These are phyloP conservation scores for Acacia pycnantha DNA, from an alignment of 331 rosid genomes.

Conservation along the genomic window DNA sequence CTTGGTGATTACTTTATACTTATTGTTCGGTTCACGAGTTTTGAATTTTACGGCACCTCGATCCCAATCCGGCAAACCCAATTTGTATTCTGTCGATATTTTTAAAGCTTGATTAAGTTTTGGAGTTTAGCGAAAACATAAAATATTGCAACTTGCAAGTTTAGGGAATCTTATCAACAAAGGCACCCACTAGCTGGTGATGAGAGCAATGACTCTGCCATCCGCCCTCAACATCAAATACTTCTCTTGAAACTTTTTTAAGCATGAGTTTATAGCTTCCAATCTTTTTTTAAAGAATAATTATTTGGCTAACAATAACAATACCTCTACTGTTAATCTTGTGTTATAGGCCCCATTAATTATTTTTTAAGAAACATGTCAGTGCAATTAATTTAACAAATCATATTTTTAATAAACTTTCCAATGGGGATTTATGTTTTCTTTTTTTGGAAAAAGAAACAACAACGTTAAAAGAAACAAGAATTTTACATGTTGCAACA, in stretches of 20 bases:
- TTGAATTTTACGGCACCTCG: neutral
- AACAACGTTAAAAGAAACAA: too few species aligned
- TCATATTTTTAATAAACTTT: too few species aligned
- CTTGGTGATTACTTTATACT: too few species aligned
- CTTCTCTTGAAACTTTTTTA: too few species aligned
- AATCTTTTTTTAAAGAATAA: too few species aligned
- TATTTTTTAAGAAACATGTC: neutral
- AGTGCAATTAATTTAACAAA: neutral
- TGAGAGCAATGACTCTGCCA: neutral
- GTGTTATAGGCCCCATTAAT: too few species aligned
- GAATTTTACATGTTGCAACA: too few species aligned
- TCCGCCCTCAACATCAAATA: neutral
- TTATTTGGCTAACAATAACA: neutral
- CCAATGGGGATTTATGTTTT: too few species aligned
- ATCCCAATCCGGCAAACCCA: neutral
- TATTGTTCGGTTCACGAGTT: neutral
- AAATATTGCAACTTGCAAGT: neutral
- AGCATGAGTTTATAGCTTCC: too few species aligned
- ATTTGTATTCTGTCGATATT: neutral
- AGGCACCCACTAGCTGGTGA: neutral
- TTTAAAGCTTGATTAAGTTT: neutral
- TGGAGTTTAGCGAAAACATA: neutral
- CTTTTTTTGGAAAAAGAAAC: too few species aligned
- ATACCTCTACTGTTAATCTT: neutral
- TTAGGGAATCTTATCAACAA: neutral